These are phyloP conservation scores for Oxytropis ochrocephala DNA, from an alignment of 306 rosid genomes.

Conservation along the genomic window DNA sequence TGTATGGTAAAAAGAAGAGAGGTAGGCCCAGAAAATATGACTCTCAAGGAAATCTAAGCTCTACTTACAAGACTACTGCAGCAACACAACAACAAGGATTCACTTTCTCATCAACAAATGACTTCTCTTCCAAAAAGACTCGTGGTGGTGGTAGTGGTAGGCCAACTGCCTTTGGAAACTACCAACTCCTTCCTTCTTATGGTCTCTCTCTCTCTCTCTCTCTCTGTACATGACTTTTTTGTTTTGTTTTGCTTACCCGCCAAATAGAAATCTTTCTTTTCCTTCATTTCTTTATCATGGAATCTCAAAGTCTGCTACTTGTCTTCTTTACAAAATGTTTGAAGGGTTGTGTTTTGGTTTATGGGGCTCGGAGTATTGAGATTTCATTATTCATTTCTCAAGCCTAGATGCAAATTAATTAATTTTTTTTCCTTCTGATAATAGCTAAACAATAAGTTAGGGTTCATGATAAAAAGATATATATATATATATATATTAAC, in stretches of 20 bases:
- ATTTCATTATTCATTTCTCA: not conserved
- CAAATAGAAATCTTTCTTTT: not conserved
- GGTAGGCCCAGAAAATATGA: slow-evolving; percentile 89
- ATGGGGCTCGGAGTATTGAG: not conserved
- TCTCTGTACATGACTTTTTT: too few relatives aligned
- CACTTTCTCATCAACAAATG: slow-evolving; percentile 45
- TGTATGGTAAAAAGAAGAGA: slow-evolving; percentile 65
- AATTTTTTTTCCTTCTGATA: not conserved
- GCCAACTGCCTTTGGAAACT: slow-evolving; percentile 40
- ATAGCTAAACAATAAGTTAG: not conserved
- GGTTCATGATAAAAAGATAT: not conserved
- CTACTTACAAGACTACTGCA: slow-evolving; percentile 18
- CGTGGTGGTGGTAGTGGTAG: slow-evolving; percentile 28
- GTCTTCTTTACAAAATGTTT: not conserved
- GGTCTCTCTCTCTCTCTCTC: slow-evolving; percentile 20
- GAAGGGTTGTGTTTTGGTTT: slow-evolving; percentile 5
- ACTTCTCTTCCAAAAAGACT: slow-evolving; percentile 47
- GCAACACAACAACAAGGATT: slow-evolving; percentile 31
- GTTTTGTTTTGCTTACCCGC: not conserved
- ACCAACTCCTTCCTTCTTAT: slow-evolving; percentile 58
- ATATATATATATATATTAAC: too few relatives aligned
- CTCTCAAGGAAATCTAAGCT: slow-evolving; percentile 52
- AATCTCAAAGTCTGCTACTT: not conserved
- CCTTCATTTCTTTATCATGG: not conserved
- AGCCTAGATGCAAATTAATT: not conserved